These are phyloP conservation scores for Quercus bicolor DNA, from an alignment of 306 rosid genomes.

Conservation along the genomic window DNA sequence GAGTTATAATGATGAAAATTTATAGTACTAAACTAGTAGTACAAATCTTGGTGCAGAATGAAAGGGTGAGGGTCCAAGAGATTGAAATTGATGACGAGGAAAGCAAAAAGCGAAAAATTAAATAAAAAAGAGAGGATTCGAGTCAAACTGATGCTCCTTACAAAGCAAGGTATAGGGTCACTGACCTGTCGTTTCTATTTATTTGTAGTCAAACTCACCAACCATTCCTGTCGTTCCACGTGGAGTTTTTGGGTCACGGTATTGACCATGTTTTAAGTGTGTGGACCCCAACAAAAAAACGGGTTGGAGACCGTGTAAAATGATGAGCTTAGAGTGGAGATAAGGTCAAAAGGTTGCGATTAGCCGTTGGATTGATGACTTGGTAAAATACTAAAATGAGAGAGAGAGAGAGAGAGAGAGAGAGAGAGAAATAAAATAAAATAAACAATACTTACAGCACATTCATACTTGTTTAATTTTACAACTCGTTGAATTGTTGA, in stretches of 20 bases:
- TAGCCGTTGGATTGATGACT: conserved; percentile 69
- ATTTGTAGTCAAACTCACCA: conserved; percentile 37
- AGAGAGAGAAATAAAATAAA: not conserved
- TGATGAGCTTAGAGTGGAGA: conserved; percentile 13
- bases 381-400: not conserved
- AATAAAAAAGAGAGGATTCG: not conserved
- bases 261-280: conserved; percentile 25
- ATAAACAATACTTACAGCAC: no score
- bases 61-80: not conserved
- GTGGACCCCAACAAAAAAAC: conserved; percentile 23
- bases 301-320: conserved; percentile 27
- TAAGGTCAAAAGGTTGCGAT: conserved; percentile 57
- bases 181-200: conserved; percentile 3
- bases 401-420: not conserved
- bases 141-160: conserved; percentile 35
- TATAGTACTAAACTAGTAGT: not conserved
- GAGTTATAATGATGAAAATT: not conserved
- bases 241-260: conserved; percentile 5
- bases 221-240: conserved; percentile 30
- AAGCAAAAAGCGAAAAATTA: not conserved
- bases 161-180: conserved; percentile 13
- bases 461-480: no score
- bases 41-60: not conserved
- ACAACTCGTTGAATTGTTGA: no score
- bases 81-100: conserved; percentile 4